A percentile compares a stretch with the other conserved stretches of the same genome.
These are phyloP conservation scores for Saccharomycopsis vini DNA, from an alignment of 805 yeast genomes.

Conservation along the genomic window DNA sequence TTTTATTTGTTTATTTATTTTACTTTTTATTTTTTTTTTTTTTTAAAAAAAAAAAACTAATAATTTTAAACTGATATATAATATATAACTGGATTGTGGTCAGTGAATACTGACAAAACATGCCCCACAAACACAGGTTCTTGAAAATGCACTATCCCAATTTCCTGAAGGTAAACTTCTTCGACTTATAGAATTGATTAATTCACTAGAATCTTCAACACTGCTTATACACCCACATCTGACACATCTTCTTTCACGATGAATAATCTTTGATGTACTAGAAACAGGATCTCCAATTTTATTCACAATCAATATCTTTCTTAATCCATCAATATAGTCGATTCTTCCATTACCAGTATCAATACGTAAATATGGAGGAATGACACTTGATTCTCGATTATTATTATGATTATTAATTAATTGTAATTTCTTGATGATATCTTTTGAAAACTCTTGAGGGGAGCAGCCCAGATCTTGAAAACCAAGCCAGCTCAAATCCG, in stretches of 20 bases:
- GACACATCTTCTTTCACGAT: conserved; percentile 12
- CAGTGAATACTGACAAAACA: conserved; percentile 14
- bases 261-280: neutral
- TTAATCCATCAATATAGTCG: conserved; percentile 16
- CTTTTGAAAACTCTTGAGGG: too few relatives aligned
- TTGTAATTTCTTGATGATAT: too few relatives aligned
- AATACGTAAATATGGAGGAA: too few relatives aligned
- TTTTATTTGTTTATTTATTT: too few relatives aligned
- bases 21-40: too few relatives aligned
- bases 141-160: conserved; percentile 18
- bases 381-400: too few relatives aligned
- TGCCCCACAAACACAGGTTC: conserved; percentile 18
- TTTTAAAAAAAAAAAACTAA: too few relatives aligned
- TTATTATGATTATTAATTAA: too few relatives aligned
- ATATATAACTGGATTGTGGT: too few relatives aligned
- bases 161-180: conserved; percentile 2
- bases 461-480: too few relatives aligned
- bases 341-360: too few relatives aligned
- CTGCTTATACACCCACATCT: conserved; percentile 16
- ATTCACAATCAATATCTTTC: conserved; percentile 10
- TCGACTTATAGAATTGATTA: neutral
- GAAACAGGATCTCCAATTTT: neutral
- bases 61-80: too few relatives aligned
- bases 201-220: conserved; percentile 5
- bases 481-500: conserved; percentile 14